Evolutionary conservation across 176 grass and related monocot genomes (phyloP).

Genomic region (Oryza meridionalis): DNA sequence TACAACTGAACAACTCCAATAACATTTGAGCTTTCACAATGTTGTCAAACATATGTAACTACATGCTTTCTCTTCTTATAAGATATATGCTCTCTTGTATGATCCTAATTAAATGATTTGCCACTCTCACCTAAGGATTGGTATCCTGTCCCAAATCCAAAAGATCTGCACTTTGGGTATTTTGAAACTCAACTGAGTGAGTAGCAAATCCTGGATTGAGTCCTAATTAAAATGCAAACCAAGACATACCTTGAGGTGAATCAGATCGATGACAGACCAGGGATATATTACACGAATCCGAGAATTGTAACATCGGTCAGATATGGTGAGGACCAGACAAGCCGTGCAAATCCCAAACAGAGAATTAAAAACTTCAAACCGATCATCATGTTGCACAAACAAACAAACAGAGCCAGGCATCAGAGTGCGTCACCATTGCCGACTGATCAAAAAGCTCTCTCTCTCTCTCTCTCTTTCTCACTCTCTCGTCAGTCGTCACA

Average conservation of each 20-base stretch:
- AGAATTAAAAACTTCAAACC: neutral
- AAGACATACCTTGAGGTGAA: neutral
- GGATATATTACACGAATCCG: neutral
- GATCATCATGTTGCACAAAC: neutral
- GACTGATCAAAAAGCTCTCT: neutral
- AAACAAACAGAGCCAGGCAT: neutral
- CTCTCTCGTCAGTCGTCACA: neutral
- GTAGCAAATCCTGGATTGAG: neutral
- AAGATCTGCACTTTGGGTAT: neutral
- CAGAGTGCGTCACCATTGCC: conserved; percentile 2
- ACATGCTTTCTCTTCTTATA: neutral
- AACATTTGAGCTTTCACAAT: neutral
- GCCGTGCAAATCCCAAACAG: neutral
- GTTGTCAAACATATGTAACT: neutral
- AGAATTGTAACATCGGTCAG: neutral
- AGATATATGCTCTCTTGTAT: neutral
- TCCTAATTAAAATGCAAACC: neutral
- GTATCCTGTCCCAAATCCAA: neutral
- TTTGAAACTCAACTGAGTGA: neutral
- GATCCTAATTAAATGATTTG: neutral
- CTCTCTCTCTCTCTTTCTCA: neutral
- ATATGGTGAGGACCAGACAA: neutral
- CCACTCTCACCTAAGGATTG: neutral
- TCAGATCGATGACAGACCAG: neutral
- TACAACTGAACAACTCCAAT: neutral